A percentile compares a stretch with the other conserved stretches of the same genome.
phyloP scores from a whole-genome alignment of 306 rosid species.

The Geum urbanum region DNA sequence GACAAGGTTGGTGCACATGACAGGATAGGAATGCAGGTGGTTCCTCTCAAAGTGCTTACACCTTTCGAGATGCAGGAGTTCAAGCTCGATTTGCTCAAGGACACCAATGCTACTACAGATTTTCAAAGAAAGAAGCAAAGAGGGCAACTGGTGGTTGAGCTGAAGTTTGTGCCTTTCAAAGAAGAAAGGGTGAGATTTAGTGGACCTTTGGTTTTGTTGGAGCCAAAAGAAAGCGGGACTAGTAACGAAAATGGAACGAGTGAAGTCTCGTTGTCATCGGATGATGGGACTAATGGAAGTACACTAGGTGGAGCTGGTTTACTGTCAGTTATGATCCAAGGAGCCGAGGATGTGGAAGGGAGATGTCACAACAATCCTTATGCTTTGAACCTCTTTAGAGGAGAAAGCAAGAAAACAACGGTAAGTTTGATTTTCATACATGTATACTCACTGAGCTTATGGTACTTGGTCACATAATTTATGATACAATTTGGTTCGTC shows the following conservation, averaged over 20 bases:
- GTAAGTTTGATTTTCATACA: conserved; percentile 29
- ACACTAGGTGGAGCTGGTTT: conserved; percentile 63
- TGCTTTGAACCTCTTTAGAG: conserved; percentile 58
- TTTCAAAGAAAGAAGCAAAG: conserved; percentile 51
- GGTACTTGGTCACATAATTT: neutral
- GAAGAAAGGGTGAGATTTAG: conserved; percentile 54
- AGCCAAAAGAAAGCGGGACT: neutral
- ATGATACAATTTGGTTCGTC: neutral
- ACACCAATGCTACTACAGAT: conserved; percentile 35
- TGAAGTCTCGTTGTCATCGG: conserved; percentile 34
- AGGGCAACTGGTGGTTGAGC: conserved; percentile 68
- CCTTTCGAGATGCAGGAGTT: conserved; percentile 59
- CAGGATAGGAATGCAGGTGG: conserved; percentile 67
- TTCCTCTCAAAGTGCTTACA: conserved; percentile 65
- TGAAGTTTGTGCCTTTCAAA: conserved; percentile 74
- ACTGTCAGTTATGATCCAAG: conserved; percentile 62
- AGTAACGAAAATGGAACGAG: conserved; percentile 35
- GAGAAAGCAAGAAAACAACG: conserved; percentile 76
- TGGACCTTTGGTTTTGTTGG: conserved; percentile 1
- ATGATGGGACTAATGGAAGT: conserved; percentile 28
- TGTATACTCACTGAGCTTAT: neutral
- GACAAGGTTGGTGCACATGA: conserved; percentile 94
- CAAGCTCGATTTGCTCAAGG: conserved; percentile 70
- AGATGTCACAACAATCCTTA: conserved; percentile 72
- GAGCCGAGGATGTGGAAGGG: conserved; percentile 86